Evolutionary conservation across 192 early-diverging fungal species (phyloP).

Genomic region (Neocallimastix lanati): DNA sequence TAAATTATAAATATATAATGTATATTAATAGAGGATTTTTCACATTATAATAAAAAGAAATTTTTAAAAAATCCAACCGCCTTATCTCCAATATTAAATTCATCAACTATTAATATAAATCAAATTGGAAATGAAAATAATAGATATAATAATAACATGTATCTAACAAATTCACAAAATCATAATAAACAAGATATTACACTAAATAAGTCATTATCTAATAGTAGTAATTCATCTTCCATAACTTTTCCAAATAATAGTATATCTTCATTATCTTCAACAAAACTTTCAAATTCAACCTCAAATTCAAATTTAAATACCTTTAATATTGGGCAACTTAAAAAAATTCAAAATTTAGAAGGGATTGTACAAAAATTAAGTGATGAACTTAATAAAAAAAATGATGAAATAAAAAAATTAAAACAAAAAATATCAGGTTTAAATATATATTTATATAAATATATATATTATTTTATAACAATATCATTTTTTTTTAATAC

Average conservation of each 20-base stretch:
- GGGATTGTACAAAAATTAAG: not conserved
- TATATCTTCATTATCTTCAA: not conserved
- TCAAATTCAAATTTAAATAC: not conserved
- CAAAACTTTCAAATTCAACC: not conserved
- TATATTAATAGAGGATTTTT: not conserved
- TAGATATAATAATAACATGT: not conserved
- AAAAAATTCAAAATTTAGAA: not conserved
- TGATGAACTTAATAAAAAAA: not conserved
- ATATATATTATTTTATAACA: too few species aligned
- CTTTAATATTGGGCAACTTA: not conserved
- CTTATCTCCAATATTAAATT: not conserved
- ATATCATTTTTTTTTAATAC: too few species aligned
- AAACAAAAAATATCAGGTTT: not conserved
- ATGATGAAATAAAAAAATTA: not conserved
- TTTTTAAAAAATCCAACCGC: not conserved
- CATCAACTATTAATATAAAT: not conserved
- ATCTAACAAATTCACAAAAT: not conserved
- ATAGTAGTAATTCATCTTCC: not conserved
- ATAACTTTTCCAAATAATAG: too few species aligned
- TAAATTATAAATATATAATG: too few species aligned
- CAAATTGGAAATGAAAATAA: not conserved
- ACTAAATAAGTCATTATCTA: not conserved
- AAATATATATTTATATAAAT: too few species aligned
- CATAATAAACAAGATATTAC: not conserved
- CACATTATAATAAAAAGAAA: not conserved